Conservation (phyloP, 306 rosid genomes). For the Quercus berberidifolia region DNA sequence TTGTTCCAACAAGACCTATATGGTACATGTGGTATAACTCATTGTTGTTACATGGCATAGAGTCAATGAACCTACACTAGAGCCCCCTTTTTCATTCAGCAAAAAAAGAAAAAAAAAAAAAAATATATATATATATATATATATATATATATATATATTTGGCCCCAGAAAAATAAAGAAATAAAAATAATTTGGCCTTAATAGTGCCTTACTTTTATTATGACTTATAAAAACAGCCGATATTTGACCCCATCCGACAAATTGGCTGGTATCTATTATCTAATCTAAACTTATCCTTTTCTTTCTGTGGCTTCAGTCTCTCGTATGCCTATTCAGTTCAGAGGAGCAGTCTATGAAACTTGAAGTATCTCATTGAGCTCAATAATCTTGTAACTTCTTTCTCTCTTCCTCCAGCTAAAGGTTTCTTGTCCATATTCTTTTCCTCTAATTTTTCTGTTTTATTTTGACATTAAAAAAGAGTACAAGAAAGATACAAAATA, state of each 20-base stretch:
- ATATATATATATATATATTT: no score
- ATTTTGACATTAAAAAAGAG: background rate
- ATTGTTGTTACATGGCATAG: rapidly evolving
- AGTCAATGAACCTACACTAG: rapidly evolving
- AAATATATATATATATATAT: no score
- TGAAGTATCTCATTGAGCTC: background rate
- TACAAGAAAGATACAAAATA: background rate
- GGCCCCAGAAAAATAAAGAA: no score
- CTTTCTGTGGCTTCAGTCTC: background rate
- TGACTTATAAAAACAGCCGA: no score
- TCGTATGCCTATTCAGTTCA: background rate
- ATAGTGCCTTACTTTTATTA: no score
- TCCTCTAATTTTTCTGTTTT: no score
- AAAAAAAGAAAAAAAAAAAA: no score
- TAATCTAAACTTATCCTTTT: background rate
- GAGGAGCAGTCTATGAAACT: background rate
- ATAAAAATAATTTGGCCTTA: no score
- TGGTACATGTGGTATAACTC: rapidly evolving
- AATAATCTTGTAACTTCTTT: background rate
- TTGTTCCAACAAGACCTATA: rapidly evolving
- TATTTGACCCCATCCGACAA: background rate
- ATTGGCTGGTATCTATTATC: background rate
- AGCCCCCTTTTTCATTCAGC: no score
- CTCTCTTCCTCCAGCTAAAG: background rate
- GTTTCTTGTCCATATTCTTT: no score